A percentile compares a stretch with the other conserved stretches of the same genome.
These are phyloP conservation scores for Claviceps purpurea DNA, from an alignment of 2,329 filamentous ascomycete species.

Conservation along the genomic window DNA sequence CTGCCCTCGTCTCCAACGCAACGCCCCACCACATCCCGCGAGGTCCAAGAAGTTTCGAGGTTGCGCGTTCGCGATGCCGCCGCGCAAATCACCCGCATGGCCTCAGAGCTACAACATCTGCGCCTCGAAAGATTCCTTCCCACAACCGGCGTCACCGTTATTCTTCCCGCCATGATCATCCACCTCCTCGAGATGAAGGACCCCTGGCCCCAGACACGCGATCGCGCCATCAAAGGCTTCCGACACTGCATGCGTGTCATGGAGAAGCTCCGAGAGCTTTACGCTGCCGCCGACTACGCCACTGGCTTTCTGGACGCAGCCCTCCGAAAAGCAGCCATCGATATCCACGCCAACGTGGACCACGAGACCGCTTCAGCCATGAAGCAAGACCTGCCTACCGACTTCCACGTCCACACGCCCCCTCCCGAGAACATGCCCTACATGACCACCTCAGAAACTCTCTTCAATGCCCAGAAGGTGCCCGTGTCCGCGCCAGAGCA, in stretches of 20 bases:
- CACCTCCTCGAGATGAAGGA: slow-evolving; percentile 89
- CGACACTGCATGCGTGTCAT: slow-evolving; percentile 88
- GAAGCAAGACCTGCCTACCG: slow-evolving; percentile 20
- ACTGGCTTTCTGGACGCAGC: slow-evolving; percentile 88
- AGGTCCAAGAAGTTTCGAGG: slow-evolving; percentile 71
- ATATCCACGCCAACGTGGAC: slow-evolving; percentile 35
- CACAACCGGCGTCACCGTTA: slow-evolving; percentile 80
- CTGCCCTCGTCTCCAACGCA: slow-evolving; percentile 55
- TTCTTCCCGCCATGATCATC: slow-evolving; percentile 86
- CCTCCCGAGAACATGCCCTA: slow-evolving; percentile 37
- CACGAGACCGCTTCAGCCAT: slow-evolving; percentile 22
- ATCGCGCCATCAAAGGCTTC: slow-evolving; percentile 66
- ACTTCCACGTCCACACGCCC: slow-evolving; percentile 33
- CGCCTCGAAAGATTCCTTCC: slow-evolving; percentile 69
- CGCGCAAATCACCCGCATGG: slow-evolving; percentile 72
- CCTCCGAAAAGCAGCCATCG: slow-evolving; percentile 73
- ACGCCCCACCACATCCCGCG: slow-evolving; percentile 40
- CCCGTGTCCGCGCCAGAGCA: too few relatives aligned
- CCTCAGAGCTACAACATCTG: slow-evolving; percentile 58
- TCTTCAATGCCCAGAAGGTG: slow-evolving; percentile 20
- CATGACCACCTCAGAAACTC: slow-evolving; percentile 27
- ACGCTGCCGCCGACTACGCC: slow-evolving; percentile 91
- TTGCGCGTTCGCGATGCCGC: slow-evolving; percentile 74
- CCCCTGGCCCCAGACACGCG: slow-evolving; percentile 55
- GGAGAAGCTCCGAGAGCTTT: slow-evolving; percentile 74